These are phyloP conservation scores for Cryptococcus sp. DNA, from an alignment of 1,284 basidiomycete genomes.

Conservation along the genomic window DNA sequence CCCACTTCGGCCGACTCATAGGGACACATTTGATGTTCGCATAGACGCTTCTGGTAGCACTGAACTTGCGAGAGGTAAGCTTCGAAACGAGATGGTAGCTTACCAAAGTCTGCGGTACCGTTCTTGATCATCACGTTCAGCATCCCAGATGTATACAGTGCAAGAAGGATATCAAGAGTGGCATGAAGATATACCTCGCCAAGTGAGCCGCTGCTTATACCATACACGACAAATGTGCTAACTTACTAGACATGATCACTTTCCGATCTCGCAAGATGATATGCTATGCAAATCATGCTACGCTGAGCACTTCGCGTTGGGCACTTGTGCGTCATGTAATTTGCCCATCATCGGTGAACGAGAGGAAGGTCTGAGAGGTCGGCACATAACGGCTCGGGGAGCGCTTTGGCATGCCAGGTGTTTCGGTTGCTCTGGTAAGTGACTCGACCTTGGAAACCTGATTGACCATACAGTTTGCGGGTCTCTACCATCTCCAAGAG, in stretches of 20 bases:
- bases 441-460: not conserved
- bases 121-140: constrained; percentile 11
- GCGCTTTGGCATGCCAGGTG: constrained; percentile 18
- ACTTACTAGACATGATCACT: constrained; percentile 1
- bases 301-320: constrained; percentile 7
- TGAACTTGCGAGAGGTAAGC: constrained; percentile 14
- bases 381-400: constrained; percentile 14
- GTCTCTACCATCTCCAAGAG: not conserved
- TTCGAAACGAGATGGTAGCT: not conserved
- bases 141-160: constrained; percentile 17
- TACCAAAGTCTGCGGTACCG: constrained; percentile 15
- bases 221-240: not conserved
- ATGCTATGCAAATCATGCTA: constrained; percentile 16
- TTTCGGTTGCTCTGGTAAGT: constrained; percentile 17
- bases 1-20: not conserved
- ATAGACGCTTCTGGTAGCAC: constrained; percentile 1
- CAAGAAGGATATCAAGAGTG: constrained; percentile 12
- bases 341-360: constrained; percentile 16
- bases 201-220: constrained; percentile 2
- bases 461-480: not conserved
- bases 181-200: constrained; percentile 20
- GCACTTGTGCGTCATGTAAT: constrained; percentile 7
- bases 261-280: constrained; percentile 2
- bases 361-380: constrained; percentile 20
- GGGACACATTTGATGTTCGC: constrained; percentile 10